These are phyloP conservation scores for Lactifluus piperatus DNA, from an alignment of 768 basidiomycete species.

Conservation along the genomic window DNA sequence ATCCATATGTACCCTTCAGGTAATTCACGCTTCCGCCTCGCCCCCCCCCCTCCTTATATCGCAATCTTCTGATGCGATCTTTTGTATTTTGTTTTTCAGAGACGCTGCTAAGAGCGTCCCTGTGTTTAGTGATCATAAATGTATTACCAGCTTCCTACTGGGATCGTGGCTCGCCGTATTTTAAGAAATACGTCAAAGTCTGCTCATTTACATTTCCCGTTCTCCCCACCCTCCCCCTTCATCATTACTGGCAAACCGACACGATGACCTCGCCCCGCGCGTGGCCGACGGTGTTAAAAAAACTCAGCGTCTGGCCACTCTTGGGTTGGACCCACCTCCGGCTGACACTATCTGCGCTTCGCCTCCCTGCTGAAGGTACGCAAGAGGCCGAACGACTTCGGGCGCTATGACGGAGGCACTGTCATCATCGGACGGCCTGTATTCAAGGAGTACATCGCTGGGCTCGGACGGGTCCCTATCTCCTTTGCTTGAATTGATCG, in stretches of 20 bases:
- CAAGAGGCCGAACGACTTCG: slow-evolving; percentile 43
- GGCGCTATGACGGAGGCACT: slow-evolving; percentile 73
- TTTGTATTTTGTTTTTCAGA: slow-evolving; percentile 34
- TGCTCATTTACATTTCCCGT: slow-evolving; percentile 22
- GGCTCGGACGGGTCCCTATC: slow-evolving; percentile 37
- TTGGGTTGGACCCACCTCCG: slow-evolving; percentile 54
- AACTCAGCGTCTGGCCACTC: slow-evolving; percentile 53
- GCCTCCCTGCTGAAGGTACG: slow-evolving; percentile 45
- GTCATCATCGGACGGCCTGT: slow-evolving; percentile 83
- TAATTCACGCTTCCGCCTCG: slow-evolving; percentile 26
- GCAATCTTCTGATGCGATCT: not conserved
- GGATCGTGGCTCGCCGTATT: slow-evolving; percentile 75
- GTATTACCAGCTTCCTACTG: slow-evolving; percentile 98
- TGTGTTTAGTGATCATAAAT: slow-evolving; percentile 91
- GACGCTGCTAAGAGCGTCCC: slow-evolving; percentile 98
- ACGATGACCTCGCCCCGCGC: slow-evolving; percentile 76
- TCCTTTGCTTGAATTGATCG: not conserved
- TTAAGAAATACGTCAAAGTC: slow-evolving; percentile 97
- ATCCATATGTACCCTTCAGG: slow-evolving; percentile 98
- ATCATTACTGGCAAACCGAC: slow-evolving; percentile 70
- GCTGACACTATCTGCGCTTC: slow-evolving; percentile 27
- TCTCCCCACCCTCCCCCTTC: no score
- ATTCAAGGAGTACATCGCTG: slow-evolving; percentile 92
- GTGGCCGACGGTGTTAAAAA: slow-evolving; percentile 71
- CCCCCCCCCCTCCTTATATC: no score